These are phyloP conservation scores for Apiospora arundinis DNA, from an alignment of 2,329 filamentous ascomycete species.

Conservation along the genomic window DNA sequence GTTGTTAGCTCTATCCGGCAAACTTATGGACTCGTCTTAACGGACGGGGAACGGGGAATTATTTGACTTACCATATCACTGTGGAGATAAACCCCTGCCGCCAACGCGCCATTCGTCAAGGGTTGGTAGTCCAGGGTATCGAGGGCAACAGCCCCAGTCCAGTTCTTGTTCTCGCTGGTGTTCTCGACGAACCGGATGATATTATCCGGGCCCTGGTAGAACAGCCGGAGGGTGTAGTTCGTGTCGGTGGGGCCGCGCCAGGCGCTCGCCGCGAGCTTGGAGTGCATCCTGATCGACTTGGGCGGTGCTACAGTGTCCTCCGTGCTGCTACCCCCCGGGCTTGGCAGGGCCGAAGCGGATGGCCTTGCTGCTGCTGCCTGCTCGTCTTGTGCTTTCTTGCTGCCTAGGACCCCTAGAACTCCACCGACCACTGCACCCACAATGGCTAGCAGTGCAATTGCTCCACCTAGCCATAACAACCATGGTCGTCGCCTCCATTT, in stretches of 20 bases:
- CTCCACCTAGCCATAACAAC: conserved; percentile 28
- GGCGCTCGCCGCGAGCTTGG: conserved; percentile 32
- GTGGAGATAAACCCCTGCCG: conserved; percentile 30
- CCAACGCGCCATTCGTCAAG: conserved; percentile 30
- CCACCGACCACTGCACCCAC: conserved; percentile 30
- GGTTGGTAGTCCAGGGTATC: conserved; percentile 31
- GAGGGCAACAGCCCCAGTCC: conserved; percentile 30
- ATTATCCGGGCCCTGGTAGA: conserved; percentile 32
- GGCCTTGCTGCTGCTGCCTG: neutral
- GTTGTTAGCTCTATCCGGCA: neutral
- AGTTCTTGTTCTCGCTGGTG: conserved; percentile 27
- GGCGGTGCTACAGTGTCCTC: conserved; percentile 17
- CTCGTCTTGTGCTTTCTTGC: neutral
- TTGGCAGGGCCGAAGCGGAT: neutral
- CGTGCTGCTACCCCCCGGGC: neutral
- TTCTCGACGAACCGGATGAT: conserved; percentile 32
- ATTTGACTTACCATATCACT: conserved; percentile 27
- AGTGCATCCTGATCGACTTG: conserved; percentile 29
- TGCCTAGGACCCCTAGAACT: conserved; percentile 30
- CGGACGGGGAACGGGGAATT: no score
- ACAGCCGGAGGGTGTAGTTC: conserved; percentile 32
- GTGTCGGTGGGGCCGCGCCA: conserved; percentile 26
- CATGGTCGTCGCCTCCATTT: conserved; percentile 26
- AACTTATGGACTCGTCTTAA: neutral
- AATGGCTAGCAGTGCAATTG: conserved; percentile 25